Conservation (phyloP, 768 basidiomycete genomes). For the Cystoderma amianthinum region DNA sequence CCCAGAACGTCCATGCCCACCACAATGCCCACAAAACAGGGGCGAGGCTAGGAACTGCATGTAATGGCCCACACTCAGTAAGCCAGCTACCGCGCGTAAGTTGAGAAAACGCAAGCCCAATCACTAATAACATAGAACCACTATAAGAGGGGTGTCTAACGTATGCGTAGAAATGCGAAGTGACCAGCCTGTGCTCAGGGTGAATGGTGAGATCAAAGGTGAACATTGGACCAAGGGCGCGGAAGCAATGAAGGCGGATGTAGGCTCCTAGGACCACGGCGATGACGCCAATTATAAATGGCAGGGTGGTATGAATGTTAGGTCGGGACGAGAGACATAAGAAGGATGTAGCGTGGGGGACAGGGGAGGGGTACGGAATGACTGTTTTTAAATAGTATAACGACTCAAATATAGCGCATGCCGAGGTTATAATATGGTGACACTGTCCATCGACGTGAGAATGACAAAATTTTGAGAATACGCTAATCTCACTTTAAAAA, state of each 20-base stretch:
- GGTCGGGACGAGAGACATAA: slow-evolving; percentile 17
- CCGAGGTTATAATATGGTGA: slow-evolving; percentile 12
- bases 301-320: slow-evolving; percentile 16
- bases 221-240: slow-evolving; percentile 36
- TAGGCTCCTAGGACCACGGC: slow-evolving; percentile 25
- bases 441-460: slow-evolving; percentile 4
- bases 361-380: slow-evolving; percentile 14
- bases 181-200: slow-evolving; percentile 34
- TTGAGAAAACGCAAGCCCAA: slow-evolving; percentile 31
- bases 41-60: slow-evolving; percentile 12
- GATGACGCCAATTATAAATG: slow-evolving; percentile 27
- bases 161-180: slow-evolving; percentile 32
- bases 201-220: slow-evolving; percentile 43
- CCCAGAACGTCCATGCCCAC: slow-evolving; percentile 36
- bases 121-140: slow-evolving; percentile 36
- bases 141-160: slow-evolving; percentile 45
- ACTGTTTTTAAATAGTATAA: slow-evolving; percentile 10
- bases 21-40: slow-evolving; percentile 23
- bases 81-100: slow-evolving; percentile 32
- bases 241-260: slow-evolving; percentile 38
- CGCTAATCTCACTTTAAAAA: slow-evolving; percentile 30
- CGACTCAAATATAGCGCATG: slow-evolving; percentile 13
- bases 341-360: slow-evolving; percentile 21
- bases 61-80: slow-evolving; percentile 22
- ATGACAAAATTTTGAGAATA: neutral